Conservation (phyloP, 768 basidiomycete genomes). For the Mycena epipterygia region DNA sequence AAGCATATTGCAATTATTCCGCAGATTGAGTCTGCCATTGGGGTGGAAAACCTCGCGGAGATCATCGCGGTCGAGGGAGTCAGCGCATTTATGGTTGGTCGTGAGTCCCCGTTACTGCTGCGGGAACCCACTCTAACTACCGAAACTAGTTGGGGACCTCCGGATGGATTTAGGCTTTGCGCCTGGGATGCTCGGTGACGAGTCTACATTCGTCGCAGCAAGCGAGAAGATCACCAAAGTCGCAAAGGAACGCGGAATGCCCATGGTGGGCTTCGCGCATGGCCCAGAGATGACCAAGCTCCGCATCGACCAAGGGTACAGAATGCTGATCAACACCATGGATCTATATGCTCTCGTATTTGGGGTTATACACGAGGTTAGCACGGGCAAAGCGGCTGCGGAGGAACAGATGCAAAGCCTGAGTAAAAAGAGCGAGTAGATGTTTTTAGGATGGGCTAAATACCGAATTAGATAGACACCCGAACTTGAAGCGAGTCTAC, state of each 20-base stretch:
- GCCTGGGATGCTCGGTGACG: background rate
- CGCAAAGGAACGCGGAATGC: background rate
- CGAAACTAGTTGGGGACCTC: constrained; percentile 20
- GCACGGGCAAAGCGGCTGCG: background rate
- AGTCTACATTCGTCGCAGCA: constrained; percentile 13
- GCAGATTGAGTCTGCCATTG: constrained; percentile 60
- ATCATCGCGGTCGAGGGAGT: background rate
- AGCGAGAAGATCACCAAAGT: constrained; percentile 3
- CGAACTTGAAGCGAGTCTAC: too few species aligned
- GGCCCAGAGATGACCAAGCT: constrained; percentile 17
- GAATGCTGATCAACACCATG: background rate
- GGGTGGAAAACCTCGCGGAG: constrained; percentile 79
- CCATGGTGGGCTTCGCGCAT: constrained; percentile 16
- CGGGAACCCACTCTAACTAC: background rate
- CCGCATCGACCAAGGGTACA: constrained; percentile 23
- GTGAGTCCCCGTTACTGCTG: background rate
- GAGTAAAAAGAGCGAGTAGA: background rate
- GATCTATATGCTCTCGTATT: constrained; percentile 20
- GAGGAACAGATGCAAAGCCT: constrained; percentile 25
- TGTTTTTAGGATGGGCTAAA: too few species aligned
- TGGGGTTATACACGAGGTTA: constrained; percentile 7
- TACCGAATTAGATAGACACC: too few species aligned
- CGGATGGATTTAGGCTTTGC: constrained; percentile 24
- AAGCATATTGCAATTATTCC: constrained; percentile 23
- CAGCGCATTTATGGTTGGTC: constrained; percentile 8